Base-by-base conservation (phyloP, 108 stramenopile species). In the Aurantiochytrium sp. region DNA sequence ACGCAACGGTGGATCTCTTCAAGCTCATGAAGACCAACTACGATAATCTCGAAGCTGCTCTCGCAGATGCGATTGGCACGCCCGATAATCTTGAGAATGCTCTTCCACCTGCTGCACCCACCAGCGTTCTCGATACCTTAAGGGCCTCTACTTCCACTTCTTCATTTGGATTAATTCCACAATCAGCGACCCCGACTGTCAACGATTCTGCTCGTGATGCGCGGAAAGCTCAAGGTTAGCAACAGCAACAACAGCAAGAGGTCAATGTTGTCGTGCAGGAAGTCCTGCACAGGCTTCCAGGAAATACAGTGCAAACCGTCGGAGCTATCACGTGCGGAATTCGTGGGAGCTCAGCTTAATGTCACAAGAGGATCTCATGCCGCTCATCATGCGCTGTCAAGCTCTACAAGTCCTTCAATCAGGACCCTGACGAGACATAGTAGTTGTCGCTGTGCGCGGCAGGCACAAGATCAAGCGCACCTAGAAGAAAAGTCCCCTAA, bases 1-100 rank as follows among this genome's bases (percentile, higher is more conserved):
- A 98, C 89, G 97, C 97, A 72, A 97, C 98, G 4, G 91, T 98
- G 49, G 92, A 94, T 69, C 91, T 98, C n/a, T 98, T 99, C 91
- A 93, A 95, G 89, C 90, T 92, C 47, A 89, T 98, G 64, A 97
- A 97, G 88, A 49, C 60, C 19, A 96, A 94, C 60, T 96, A 96
- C 89, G 95, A 96, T 21, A 96, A 97, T 89, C 95, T 95, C 5
- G 95, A 97, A 88, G 96, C 96, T 0, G 95, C 95, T 19, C 93
- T 90, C 60, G 97, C 97, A 5, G 91, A 95, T 14, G 95, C 95
- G 87, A 89, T 96, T 59, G 97, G 96, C 21, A 93, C 90, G 16
- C 95, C 92, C 83, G 97, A 96, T 29, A 93, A n/a, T 16, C 5
- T 35, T 4, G 47, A 5, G 6, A 5, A 18, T 28, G 23, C 47